Base-by-base conservation (phyloP, 2,329 filamentous ascomycete genomes). In the Colletotrichum sp. region DNA sequence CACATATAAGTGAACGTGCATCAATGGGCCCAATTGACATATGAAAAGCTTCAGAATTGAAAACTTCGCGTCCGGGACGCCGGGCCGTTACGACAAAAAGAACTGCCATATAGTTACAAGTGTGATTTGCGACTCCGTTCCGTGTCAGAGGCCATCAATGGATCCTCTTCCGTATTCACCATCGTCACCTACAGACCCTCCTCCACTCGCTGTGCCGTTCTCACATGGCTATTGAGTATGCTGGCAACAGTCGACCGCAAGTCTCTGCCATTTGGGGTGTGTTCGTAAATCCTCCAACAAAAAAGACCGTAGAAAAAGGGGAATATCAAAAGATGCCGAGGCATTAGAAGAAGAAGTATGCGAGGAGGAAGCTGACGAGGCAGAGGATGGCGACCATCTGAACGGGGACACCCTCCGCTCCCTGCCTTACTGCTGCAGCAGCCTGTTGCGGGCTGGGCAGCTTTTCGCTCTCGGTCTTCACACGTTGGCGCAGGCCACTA, bases 261-360 rank as follows among this genome's bases (percentile, higher is more conserved):
- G 16, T 52, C 15, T 28, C n/a, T 66, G 56, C 62, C 34, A 6
- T 16, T 30, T 24, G 32, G 43, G 56, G n/a, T 36, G 30, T 62
- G 30, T 66, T 67, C 73, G 34, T 65, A 64, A 65, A 36, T 69
- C 73, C 70, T 73, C 70, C 65, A 52, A 26, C 36, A 60, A 48
- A 73, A 65, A 68, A 65, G 34, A n/a, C 67, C 73, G 12, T 58
- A 65, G 34, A 76, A 70, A 74, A 69, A 8, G 58, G 58, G 43
- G 36, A 67, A 64, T 69, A 61, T 55, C 43, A 38, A n/a, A 56
- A 24, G 36, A 68, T 32, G 36, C 43, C 62, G 48, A 62, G 4
- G 34, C 79, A 77, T 89, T 93, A 99, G 86, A 99, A 99, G 89
- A 99, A 96, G 85, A 98, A 92, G 87, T 98, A 99, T 71, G 96